Percentiles rank a stretch among this genome's conserved stretches.
These are phyloP conservation scores for Podaxis sp. DNA, from an alignment of 768 basidiomycete species.

Conservation along the genomic window DNA sequence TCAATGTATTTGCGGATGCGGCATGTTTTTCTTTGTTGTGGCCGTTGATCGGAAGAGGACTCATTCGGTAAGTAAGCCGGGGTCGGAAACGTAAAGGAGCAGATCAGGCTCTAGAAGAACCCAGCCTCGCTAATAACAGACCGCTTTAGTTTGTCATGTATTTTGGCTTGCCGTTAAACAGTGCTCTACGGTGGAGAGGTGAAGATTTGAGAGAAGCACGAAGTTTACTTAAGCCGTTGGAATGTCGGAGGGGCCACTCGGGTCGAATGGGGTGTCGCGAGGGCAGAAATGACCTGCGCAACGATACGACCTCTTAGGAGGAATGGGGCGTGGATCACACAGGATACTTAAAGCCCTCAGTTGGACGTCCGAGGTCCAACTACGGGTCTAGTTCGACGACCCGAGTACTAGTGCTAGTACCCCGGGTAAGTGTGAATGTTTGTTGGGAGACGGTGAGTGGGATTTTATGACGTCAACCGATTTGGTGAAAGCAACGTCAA, in stretches of 20 bases:
- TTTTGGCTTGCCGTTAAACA: background rate
- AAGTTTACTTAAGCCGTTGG: no score
- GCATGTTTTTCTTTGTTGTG: background rate
- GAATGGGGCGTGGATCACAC: no score
- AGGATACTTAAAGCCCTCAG: no score
- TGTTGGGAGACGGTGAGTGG: background rate
- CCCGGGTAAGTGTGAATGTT: background rate
- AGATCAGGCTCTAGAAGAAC: background rate
- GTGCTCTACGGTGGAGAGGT: background rate
- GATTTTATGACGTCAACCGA: background rate
- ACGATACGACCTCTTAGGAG: no score
- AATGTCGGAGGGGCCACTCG: no score
- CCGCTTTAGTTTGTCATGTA: background rate
- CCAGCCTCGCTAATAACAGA: background rate
- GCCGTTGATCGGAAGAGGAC: background rate
- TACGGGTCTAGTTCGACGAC: background rate
- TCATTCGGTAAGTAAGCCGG: background rate
- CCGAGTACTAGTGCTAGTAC: background rate
- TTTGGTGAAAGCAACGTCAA: no score
- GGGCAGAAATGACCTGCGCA: no score
- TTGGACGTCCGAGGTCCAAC: no score
- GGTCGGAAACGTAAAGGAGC: background rate
- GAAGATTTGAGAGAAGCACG: no score
- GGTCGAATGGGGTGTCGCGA: no score
- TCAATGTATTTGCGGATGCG: background rate